Percentiles rank a stretch among this genome's conserved stretches.
These are phyloP conservation scores for Acacia concinna DNA, from an alignment of 331 rosid species.

Conservation along the genomic window DNA sequence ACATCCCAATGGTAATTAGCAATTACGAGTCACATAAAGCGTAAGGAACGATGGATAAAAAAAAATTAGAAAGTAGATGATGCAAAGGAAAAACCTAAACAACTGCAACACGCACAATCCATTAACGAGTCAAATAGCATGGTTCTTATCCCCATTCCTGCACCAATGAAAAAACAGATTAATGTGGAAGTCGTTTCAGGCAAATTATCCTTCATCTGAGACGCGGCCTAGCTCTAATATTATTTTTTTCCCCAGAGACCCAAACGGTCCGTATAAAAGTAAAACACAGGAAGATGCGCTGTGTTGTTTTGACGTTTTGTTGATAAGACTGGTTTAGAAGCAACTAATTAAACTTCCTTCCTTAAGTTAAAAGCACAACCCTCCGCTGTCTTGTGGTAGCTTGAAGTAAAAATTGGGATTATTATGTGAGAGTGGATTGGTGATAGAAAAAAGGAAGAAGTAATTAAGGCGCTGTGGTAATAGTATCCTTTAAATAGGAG, in stretches of 20 bases:
- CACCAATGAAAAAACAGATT: too few species aligned
- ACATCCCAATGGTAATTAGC: too few species aligned
- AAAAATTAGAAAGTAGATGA: neutral
- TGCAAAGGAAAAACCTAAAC: neutral
- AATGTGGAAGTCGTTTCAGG: neutral
- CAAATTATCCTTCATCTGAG: neutral
- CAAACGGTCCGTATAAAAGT: neutral
- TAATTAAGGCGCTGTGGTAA: too few species aligned
- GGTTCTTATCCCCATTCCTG: neutral
- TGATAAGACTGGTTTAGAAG: too few species aligned
- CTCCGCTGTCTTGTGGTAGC: neutral
- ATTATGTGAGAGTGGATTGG: neutral
- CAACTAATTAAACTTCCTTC: neutral
- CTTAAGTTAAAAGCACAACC: constrained; percentile 18
- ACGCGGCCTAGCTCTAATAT: neutral
- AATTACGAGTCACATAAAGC: neutral
- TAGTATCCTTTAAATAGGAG: too few species aligned
- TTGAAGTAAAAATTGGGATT: constrained; percentile 13
- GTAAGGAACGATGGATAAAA: neutral
- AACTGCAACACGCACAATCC: neutral
- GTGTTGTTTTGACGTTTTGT: neutral
- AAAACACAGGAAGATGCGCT: neutral
- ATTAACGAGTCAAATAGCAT: neutral
- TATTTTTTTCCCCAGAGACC: too few species aligned
- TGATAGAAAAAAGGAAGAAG: neutral